phyloP scores from a whole-genome alignment of 306 rosid species.

The Vigna trinervia region DNA sequence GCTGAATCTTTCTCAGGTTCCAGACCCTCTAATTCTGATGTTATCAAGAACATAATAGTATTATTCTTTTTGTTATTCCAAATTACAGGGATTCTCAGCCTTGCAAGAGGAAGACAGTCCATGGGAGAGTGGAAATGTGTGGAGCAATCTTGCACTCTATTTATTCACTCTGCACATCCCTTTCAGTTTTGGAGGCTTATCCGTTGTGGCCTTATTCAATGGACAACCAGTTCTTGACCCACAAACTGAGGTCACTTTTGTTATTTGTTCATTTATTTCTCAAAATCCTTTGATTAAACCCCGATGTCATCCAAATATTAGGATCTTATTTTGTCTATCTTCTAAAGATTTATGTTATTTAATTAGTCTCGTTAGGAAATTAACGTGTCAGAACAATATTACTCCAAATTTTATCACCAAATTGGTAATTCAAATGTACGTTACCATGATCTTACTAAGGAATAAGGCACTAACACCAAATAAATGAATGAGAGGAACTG shows the following conservation, averaged over 20 bases:
- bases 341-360: neutral
- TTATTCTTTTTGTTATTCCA: constrained; percentile 28
- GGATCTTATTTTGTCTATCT: neutral
- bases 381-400: neutral
- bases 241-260: constrained; percentile 63
- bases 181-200: constrained; percentile 82
- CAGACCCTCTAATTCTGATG: neutral
- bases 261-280: neutral
- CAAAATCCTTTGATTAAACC: neutral
- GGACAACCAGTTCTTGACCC: constrained; percentile 66
- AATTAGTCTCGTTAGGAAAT: neutral
- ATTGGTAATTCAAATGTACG: neutral
- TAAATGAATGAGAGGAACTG: neutral
- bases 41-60: neutral
- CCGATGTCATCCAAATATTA: neutral
- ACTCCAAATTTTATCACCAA: neutral
- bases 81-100: constrained; percentile 64
- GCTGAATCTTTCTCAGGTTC: neutral
- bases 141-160: constrained; percentile 76
- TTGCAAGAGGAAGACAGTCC: constrained; percentile 56
- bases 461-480: neutral
- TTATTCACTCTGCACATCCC: constrained; percentile 82
- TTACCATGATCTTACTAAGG: neutral
- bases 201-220: constrained; percentile 58
- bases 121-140: constrained; percentile 66